Base-by-base conservation (phyloP, 257 asterid genomes). In the Ehretia macrophylla region DNA sequence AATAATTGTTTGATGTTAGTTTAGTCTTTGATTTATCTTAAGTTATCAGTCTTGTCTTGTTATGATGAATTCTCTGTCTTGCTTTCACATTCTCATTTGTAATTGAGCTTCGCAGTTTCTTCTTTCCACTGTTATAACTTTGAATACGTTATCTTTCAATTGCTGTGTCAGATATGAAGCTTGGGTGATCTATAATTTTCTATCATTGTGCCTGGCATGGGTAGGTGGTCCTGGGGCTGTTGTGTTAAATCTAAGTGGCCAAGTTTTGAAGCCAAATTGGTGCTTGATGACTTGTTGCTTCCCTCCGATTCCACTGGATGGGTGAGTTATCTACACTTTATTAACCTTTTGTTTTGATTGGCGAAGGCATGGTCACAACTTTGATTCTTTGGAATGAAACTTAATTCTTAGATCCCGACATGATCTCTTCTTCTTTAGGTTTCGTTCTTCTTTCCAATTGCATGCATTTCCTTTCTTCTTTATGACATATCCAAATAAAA, bases 181-280 rank as follows among this genome's bases (percentile, higher is more conserved):
- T 64, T 87, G 96, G 96, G 96, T 87, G 73, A 87, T 87, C 52
- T 87, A 87, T 80, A 84, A 85, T 78, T 87, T 87, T 75, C 82
- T 87, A 44, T 87, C 96, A 3, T 75, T 87, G 62, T 87, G 96
- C 88, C 68, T 87, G 72, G 96, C 88, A 72, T 87, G 96, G 96
- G 94, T 87, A 32, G 96, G 96, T 56, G 96, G 96, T 64, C 94
- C 96, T 32, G 96, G 96, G 60, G 88, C 96, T 73, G 90, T 85
- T 64, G 94, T 87, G 67, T 57, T 87, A 60, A 87, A 84, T 69
- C 78, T 87, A 64, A 55, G 78, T 18, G 94, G 96, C 18, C 87
- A 85, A 60, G 60, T 72, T 71, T 65, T 87, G 76, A 84, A 82
- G 83, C 88, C 83, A 27, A 87, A 70, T 72, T 84, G 91, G 87